Conservation (phyloP, 2,329 filamentous ascomycete species). For the Diaporthe caulivora region DNA sequence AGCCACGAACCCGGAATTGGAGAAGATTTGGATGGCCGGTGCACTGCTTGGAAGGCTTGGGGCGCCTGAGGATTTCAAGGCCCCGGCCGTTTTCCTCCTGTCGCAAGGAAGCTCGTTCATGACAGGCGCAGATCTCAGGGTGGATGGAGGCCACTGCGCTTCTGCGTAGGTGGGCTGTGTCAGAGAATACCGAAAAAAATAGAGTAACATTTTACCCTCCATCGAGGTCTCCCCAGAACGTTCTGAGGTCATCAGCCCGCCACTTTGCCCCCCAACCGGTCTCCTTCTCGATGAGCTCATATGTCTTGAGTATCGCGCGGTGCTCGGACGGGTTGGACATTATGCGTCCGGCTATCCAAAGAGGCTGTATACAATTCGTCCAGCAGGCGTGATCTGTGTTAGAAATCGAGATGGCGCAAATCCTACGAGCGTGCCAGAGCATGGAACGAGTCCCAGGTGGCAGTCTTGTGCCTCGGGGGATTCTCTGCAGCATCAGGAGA, state of each 20-base stretch:
- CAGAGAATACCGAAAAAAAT: slow-evolving; percentile 31
- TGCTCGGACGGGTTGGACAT: slow-evolving; percentile 63
- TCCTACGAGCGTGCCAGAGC: slow-evolving; percentile 67
- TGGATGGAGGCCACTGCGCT: slow-evolving; percentile 68
- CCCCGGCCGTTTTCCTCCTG: slow-evolving; percentile 67
- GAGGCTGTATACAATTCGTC: slow-evolving; percentile 69
- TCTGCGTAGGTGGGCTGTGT: slow-evolving; percentile 40
- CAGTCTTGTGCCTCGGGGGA: slow-evolving; percentile 48
- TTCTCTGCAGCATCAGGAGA: slow-evolving; percentile 62
- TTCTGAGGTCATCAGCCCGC: slow-evolving; percentile 22
- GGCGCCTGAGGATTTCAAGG: slow-evolving; percentile 69
- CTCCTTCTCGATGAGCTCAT: slow-evolving; percentile 30
- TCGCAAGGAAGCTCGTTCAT: slow-evolving; percentile 69
- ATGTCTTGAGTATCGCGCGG: slow-evolving; percentile 25
- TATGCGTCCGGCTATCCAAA: slow-evolving; percentile 67
- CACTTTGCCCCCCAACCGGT: slow-evolving; percentile 27
- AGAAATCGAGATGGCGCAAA: slow-evolving; percentile 68
- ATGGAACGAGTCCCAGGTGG: slow-evolving; percentile 51
- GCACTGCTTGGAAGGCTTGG: slow-evolving; percentile 66
- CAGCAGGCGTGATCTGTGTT: slow-evolving; percentile 68
- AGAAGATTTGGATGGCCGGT: slow-evolving; percentile 65
- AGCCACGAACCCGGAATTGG: slow-evolving; percentile 59
- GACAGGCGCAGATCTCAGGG: slow-evolving; percentile 67
- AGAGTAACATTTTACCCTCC: not conserved
- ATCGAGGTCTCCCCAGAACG: slow-evolving; percentile 27